Percentiles rank a stretch among this genome's conserved stretches.
phyloP scores from a whole-genome alignment of 768 basidiomycete genomes.

The Termitomyces heimii region DNA sequence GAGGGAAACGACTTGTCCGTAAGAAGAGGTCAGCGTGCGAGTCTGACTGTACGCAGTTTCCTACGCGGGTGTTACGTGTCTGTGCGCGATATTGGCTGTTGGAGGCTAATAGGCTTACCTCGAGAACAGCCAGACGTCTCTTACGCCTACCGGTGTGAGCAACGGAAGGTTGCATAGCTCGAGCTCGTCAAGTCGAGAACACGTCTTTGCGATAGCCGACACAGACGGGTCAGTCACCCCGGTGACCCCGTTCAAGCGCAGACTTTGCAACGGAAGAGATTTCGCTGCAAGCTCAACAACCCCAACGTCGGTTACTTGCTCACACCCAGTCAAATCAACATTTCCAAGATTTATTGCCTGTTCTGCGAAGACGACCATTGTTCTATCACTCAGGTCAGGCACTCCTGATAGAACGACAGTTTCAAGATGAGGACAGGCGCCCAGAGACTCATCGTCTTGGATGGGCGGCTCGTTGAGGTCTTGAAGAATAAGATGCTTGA shows the following conservation, averaged over 20 bases:
- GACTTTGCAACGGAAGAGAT: slow-evolving; percentile 63
- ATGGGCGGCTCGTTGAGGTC: slow-evolving; percentile 31
- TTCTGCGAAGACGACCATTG: slow-evolving; percentile 56
- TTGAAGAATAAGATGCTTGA: slow-evolving; percentile 55
- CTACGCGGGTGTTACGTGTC: slow-evolving; percentile 24
- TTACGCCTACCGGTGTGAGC: slow-evolving; percentile 62
- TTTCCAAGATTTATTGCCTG: slow-evolving; percentile 65
- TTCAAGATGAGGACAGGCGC: slow-evolving; percentile 58
- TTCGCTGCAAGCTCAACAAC: slow-evolving; percentile 66
- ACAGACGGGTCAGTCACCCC: slow-evolving; percentile 57
- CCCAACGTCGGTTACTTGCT: slow-evolving; percentile 70
- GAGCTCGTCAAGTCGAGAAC: slow-evolving; percentile 74
- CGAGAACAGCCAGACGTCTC: slow-evolving; percentile 79
- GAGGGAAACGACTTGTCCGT: slow-evolving; percentile 80
- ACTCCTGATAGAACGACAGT: slow-evolving; percentile 67
- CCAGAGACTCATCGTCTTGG: slow-evolving; percentile 55
- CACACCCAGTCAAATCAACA: slow-evolving; percentile 73
- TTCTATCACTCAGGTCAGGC: slow-evolving; percentile 60
- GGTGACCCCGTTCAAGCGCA: slow-evolving; percentile 66
- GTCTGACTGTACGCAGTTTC: slow-evolving; percentile 66
- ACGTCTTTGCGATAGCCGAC: slow-evolving; percentile 66
- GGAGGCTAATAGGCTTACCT: slow-evolving; percentile 28
- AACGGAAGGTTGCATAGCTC: slow-evolving; percentile 69
- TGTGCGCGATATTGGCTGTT: slow-evolving; percentile 10
- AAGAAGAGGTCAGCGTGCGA: slow-evolving; percentile 72